Conservation (phyloP, 257 asterid species). For the Solanum raphanifolium region DNA sequence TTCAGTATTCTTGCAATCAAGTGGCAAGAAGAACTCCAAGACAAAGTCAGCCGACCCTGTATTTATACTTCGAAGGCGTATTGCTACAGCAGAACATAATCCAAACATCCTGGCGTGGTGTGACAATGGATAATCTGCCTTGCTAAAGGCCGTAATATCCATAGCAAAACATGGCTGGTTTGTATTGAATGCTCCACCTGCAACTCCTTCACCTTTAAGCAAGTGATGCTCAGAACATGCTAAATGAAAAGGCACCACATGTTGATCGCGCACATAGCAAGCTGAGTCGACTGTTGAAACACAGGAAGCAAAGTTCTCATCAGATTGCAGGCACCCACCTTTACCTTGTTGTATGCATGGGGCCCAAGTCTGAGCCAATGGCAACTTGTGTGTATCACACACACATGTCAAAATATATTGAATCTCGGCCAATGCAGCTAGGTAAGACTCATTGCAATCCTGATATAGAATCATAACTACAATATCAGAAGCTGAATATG, state of each 20-base stretch:
- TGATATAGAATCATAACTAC: slow-evolving; percentile 15
- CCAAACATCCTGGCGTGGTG: slow-evolving; percentile 54
- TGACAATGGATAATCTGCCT: slow-evolving; percentile 68
- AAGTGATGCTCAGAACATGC: slow-evolving; percentile 75
- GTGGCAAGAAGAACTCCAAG: slow-evolving; percentile 68
- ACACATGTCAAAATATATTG: slow-evolving; percentile 42
- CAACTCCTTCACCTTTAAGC: slow-evolving; percentile 78
- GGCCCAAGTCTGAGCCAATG: slow-evolving; percentile 80
- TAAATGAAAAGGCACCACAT: slow-evolving; percentile 45
- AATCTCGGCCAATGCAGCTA: slow-evolving; percentile 45
- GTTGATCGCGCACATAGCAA: slow-evolving; percentile 52
- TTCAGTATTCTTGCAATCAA: slow-evolving; percentile 38
- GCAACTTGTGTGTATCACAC: slow-evolving; percentile 48
- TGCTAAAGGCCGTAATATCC: slow-evolving; percentile 54
- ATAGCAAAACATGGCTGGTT: slow-evolving; percentile 64
- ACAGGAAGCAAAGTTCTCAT: slow-evolving; percentile 45
- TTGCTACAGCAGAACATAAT: slow-evolving; percentile 57
- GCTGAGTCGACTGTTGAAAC: slow-evolving; percentile 62
- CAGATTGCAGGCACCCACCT: slow-evolving; percentile 61
- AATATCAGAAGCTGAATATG: slow-evolving; percentile 3
- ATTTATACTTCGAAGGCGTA: slow-evolving; percentile 59
- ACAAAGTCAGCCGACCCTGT: slow-evolving; percentile 62
- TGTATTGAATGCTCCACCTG: slow-evolving; percentile 63
- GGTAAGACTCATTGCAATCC: slow-evolving; percentile 58
- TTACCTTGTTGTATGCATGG: slow-evolving; percentile 54